Base-by-base conservation (phyloP, 306 rosid genomes). In the Prunus padus region DNA sequence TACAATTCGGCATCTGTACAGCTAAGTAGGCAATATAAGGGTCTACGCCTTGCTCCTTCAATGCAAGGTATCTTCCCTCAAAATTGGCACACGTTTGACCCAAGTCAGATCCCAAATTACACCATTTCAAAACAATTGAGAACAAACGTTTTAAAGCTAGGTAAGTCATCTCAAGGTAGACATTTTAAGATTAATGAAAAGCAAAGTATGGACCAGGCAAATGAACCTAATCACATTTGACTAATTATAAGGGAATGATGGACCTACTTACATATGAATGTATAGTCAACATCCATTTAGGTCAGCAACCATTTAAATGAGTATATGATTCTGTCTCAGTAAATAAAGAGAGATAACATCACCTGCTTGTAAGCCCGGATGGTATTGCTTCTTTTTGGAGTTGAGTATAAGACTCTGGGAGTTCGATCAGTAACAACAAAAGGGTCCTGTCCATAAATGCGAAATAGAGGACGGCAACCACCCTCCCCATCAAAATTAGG, bases 381-480 rank as follows among this genome's bases (percentile, higher is more conserved):
- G 46, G 65, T 63, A 85, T 81, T 91, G 82, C 83, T 80, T 75
- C 66, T 88, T 87, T 86, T 94, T 33, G 89, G 87, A 60, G 91
- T 86, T 64, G 98, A 88, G 72, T 84, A 90, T 77, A 94, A 75
- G 67, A 85, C 75, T 85, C 84, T 88, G 4, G 97, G 82, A 56
- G 76, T 78, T 82, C 84, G 88, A 83, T 90, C 95, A 5, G 85
- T 78, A 46, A 45, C 83, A 73, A 62, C 77, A 76, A 85, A 86
- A 60, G 94, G 96, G 73, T 94, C 95, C 72, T 82, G 97, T 80
- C 98, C 97, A 74, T 87, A 94, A 63, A 91, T 82, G 59, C 93
- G 87, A 85, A 94, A 92, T 65, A 91, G 25, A 18, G 97, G 98
- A 76, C 94, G 85, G 72, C 96, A 94, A 64, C 93, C 91, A 65